Percentiles rank a stretch among this genome's conserved stretches.
phyloP scores from a whole-genome alignment of 306 rosid species.

The Leucaena leucocephala region DNA sequence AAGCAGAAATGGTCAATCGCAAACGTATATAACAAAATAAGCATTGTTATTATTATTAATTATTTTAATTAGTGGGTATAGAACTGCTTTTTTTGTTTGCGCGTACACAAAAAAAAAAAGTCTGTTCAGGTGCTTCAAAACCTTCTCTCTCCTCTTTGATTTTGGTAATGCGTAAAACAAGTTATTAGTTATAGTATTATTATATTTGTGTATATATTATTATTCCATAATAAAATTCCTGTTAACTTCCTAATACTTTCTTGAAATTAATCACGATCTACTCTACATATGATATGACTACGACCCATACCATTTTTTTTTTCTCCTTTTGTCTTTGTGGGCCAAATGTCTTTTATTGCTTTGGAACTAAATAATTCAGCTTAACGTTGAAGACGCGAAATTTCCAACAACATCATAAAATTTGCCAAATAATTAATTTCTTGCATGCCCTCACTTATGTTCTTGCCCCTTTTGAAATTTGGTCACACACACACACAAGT shows the following conservation, averaged over 20 bases:
- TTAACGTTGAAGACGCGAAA: background rate
- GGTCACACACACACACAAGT: background rate
- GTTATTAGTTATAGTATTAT: too few relatives aligned
- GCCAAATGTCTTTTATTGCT: background rate
- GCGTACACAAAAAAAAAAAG: background rate
- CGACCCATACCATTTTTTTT: background rate
- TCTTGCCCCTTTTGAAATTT: background rate
- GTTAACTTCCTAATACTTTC: background rate
- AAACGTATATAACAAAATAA: background rate
- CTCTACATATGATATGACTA: background rate
- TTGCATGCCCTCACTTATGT: background rate
- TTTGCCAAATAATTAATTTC: background rate
- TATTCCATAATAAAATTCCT: background rate
- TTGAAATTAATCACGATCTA: background rate
- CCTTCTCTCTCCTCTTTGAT: background rate
- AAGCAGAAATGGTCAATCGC: conserved; percentile 12
- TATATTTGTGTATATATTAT: too few relatives aligned
- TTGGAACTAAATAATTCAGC: background rate
- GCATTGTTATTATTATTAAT: background rate
- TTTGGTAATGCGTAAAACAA: background rate
- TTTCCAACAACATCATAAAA: background rate
- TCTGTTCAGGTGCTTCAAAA: background rate
- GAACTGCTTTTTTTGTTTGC: background rate
- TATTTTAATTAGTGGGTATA: conserved; percentile 4
- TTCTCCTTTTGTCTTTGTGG: background rate